Evolutionary conservation across 2,329 filamentous ascomycete species (phyloP), one percentile per base, ranked within the genome.

Genomic region (Coniochaeta hoffmannii): DNA sequence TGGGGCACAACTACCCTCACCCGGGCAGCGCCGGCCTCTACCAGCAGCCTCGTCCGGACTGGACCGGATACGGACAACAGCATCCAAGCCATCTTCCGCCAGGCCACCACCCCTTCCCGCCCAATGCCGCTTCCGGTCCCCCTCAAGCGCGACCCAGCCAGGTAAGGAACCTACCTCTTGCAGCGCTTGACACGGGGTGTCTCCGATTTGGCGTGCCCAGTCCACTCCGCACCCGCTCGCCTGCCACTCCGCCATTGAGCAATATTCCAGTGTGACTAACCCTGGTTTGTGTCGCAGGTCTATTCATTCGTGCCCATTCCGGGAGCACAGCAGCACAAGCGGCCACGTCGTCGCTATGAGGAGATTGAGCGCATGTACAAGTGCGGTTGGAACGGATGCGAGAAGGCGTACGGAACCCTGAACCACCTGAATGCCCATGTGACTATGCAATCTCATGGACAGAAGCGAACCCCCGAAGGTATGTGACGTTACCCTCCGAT

Each of bases 321-420:
- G 1, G 94, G 94, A 60, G 90, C 93, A 12, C 92, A 97, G 69
- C 94, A 99, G 70, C 93, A 97, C 71, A 99, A 99, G 77, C 85
- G 94, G 57, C 94, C 94, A 12, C 84, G 94, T 61, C 81, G 94
- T 65, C 85, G 94, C 54, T 99, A 97, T 66, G 94, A 99, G 73
- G 94, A 99, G 70, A 99, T 99, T 64, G 94, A 99, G 76, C 87
- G 94, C 68, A 97, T 99, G 94, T 97, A 99, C 79, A 97, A 97
- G 73, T 99, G 94, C 68, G 94, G 93, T 26, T 97, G 91, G 90
- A 93, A 97, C 62, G 92, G 92, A 9, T 99, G 94, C 68, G 94
- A 99, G 73, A 99, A 99, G 75, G 94, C 94, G 2, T 99, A 99
- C 64, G 94, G 94, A 58, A 99, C 94, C 50, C 75, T 99, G 59